Evolutionary conservation across 768 basidiomycete genomes (phyloP).

Genomic region (Calocybe cyanea): DNA sequence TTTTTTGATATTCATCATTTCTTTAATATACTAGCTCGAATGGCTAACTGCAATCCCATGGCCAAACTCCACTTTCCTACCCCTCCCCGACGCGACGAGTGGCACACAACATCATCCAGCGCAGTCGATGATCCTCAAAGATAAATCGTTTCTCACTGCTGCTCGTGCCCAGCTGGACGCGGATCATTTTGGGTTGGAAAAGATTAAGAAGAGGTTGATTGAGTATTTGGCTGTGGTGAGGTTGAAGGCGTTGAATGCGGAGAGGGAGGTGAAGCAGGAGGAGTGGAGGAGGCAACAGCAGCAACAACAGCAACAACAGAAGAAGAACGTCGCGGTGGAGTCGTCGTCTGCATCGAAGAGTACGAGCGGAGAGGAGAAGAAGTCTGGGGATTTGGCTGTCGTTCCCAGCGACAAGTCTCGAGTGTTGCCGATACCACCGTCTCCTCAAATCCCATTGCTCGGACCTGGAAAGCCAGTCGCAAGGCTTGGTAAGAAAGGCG

Average conservation of each 20-base stretch:
- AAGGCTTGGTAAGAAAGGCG: slow-evolving; percentile 34
- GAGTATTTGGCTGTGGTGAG: slow-evolving; percentile 90
- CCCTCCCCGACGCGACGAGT: no score
- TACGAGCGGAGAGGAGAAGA: slow-evolving; percentile 16
- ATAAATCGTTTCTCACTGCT: slow-evolving; percentile 57
- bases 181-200: slow-evolving; percentile 90
- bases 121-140: slow-evolving; percentile 29
- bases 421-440: slow-evolving; percentile 17
- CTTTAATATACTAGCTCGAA: slow-evolving; percentile 63
- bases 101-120: slow-evolving; percentile 55
- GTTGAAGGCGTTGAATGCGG: slow-evolving; percentile 45
- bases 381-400: slow-evolving; percentile 22
- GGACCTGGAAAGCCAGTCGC: slow-evolving; percentile 11
- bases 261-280: slow-evolving; percentile 30
- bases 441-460: slow-evolving; percentile 9
- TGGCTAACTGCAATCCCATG: no score
- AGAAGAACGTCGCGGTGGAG: background rate
- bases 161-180: slow-evolving; percentile 81
- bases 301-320: slow-evolving; percentile 10
- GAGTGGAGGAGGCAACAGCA: slow-evolving; percentile 18
- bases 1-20: no score
- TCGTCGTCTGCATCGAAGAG: slow-evolving; percentile 17
- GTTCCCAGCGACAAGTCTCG: slow-evolving; percentile 22
- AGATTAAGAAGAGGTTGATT: slow-evolving; percentile 86
- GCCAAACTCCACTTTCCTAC: no score